Percentiles rank a stretch among this genome's conserved stretches.
phyloP scores from a whole-genome alignment of 176 grass and related monocot species.

The Bothriochloa decipiens region DNA sequence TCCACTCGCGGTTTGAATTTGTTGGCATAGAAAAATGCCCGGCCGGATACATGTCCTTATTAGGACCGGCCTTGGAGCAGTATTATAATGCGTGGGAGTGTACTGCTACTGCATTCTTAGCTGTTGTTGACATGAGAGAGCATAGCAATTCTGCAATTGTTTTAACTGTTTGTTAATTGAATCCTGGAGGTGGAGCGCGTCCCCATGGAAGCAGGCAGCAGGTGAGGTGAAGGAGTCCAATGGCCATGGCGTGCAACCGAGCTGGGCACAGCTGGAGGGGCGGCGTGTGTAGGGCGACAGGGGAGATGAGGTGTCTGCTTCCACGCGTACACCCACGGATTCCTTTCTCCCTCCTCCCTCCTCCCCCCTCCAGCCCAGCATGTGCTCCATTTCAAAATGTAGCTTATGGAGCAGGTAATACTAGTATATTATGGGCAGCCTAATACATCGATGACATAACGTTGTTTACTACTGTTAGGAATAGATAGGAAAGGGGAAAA shows the following conservation, averaged over 20 bases:
- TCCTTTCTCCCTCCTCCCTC: not conserved
- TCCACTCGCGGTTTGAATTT: not conserved
- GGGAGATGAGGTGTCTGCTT: constrained; percentile 7
- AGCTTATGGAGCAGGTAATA: too few species aligned
- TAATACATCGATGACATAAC: too few species aligned
- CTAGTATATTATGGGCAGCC: too few species aligned
- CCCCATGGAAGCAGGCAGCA: not conserved
- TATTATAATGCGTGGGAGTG: not conserved
- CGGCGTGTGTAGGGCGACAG: not conserved
- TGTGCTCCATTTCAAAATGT: too few species aligned
- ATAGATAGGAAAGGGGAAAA: too few species aligned
- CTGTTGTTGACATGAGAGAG: not conserved
- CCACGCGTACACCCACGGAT: not conserved
- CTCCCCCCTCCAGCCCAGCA: not conserved
- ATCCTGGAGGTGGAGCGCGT: not conserved
- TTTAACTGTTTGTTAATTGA: not conserved
- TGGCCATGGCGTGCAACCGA: not conserved
- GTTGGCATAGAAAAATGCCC: not conserved
- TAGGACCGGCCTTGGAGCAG: not conserved
- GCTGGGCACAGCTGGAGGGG: constrained; percentile 39
- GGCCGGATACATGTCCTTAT: not conserved
- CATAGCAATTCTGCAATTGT: not conserved
- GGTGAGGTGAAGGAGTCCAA: not conserved
- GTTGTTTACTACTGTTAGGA: too few species aligned
- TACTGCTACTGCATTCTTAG: not conserved